phyloP scores from a whole-genome alignment of 148 eudicot genomes.

The Chenopodium berlandieri region DNA sequence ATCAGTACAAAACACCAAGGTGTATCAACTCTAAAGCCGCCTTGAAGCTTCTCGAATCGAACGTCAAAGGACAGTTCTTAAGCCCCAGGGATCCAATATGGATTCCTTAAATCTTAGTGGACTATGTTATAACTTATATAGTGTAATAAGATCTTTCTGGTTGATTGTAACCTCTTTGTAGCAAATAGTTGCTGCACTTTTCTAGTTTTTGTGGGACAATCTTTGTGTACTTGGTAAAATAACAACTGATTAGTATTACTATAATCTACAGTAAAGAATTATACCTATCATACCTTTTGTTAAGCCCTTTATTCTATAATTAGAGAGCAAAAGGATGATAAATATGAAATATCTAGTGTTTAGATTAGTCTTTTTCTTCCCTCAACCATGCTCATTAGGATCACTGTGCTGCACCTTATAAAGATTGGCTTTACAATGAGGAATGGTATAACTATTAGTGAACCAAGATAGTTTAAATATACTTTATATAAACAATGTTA shows the following conservation, averaged over 20 bases:
- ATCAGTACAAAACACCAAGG: slow-evolving; percentile 87
- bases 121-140: neutral
- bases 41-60: slow-evolving; percentile 51
- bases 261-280: neutral
- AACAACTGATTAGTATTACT: no score
- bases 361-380: no score
- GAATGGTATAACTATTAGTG: no score
- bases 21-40: slow-evolving; percentile 56
- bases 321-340: neutral
- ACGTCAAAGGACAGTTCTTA: slow-evolving; percentile 45
- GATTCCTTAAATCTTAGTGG: slow-evolving; percentile 38
- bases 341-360: no score
- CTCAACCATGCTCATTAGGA: no score
- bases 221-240: neutral
- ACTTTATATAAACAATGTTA: no score
- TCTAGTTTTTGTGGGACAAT: neutral
- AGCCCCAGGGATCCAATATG: slow-evolving; percentile 69
- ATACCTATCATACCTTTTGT: neutral
- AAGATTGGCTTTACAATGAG: no score
- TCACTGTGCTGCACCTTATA: no score
- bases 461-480: no score
- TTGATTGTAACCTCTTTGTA: neutral
- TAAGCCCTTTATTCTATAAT: neutral
- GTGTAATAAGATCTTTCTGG: slow-evolving; percentile 1
- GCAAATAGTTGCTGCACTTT: neutral